Percentiles rank a stretch among this genome's conserved stretches.
Conservation (phyloP, 2,329 filamentous ascomycete genomes). For the Daldinia eschscholtzii region DNA sequence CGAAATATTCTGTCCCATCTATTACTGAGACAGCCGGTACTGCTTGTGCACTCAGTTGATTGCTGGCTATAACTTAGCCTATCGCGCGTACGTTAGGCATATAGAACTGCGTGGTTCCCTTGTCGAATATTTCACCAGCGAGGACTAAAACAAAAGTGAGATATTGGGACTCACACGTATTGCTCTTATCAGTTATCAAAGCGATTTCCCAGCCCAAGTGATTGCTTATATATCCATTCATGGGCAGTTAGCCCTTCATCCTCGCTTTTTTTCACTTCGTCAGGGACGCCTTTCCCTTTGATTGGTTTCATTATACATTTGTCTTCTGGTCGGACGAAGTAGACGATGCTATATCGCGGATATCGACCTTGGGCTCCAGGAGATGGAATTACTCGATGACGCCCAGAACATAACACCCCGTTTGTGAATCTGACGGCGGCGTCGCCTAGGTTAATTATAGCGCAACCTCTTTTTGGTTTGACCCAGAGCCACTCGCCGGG, state of each 20-base stretch:
- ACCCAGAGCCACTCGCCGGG: constrained; percentile 55
- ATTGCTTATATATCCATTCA: constrained; percentile 50
- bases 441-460: constrained; percentile 57
- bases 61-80: neutral
- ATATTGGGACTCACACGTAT: neutral
- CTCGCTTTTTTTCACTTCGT: constrained; percentile 43
- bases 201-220: constrained; percentile 40
- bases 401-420: constrained; percentile 52
- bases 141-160: neutral
- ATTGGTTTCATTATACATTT: constrained; percentile 49
- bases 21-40: neutral
- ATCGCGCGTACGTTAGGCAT: neutral
- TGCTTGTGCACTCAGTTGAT: neutral
- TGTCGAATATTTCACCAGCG: neutral
- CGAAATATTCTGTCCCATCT: neutral
- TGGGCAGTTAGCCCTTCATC: constrained; percentile 42
- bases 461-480: constrained; percentile 53
- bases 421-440: constrained; percentile 55
- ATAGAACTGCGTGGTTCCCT: neutral
- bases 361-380: constrained; percentile 51
- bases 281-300: constrained; percentile 43
- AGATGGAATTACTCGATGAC: constrained; percentile 54
- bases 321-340: constrained; percentile 55
- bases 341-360: constrained; percentile 54
- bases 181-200: constrained; percentile 32